Base-by-base conservation (phyloP, 2,329 filamentous ascomycete species). In the Calonectria honghensis region DNA sequence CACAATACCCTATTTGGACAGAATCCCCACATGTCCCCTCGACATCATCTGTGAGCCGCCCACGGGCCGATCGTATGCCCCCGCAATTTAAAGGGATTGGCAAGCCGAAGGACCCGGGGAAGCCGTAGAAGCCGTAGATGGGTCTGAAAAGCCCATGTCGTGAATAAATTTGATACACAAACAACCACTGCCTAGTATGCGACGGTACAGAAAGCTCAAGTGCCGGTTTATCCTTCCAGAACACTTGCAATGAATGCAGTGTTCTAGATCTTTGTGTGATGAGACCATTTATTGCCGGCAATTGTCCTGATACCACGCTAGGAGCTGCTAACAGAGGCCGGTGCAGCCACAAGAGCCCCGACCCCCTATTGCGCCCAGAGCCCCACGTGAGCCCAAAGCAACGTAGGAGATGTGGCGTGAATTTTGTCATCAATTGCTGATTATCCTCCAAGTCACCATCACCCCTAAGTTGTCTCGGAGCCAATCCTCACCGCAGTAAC, bases 1-100 rank as follows among this genome's bases (percentile, higher is more conserved):
- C n/a, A 48, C 45, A 48, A 48, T 48, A 48, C 45, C 45, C 20
- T 48, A 48, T 48, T 48, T 48, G 45, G 45, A 48, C 45, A 24
- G 6, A 24, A 24, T 4, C 45, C 11, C 45, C 45, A 48, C 45
- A 48, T 11, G 24, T 48, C 45, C n/a, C 45, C 45, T n/a, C 5
- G 0, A n/a, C n/a, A 24, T n/a, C 45, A 48, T 48, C 45, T 48
- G n/a, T 48, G 45, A 48, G 45, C 45, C 45, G 45, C 45, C 45
- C 45, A 48, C 45, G n/a, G 45, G 45, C 45, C n/a, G 45, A 48
- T 48, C 45, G n/a, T 24, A 24, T 9, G n/a, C 11, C 45, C 45
- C 45, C 45, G 45, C 45, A 48, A 48, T 48, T 48, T 24, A 24
- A 48, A 11, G 45, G 45, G 45, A 48, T n/a, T 48, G 7, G 13